Conservation (phyloP, 495 filamentous ascomycete species). For the Parmelia sp. region DNA sequence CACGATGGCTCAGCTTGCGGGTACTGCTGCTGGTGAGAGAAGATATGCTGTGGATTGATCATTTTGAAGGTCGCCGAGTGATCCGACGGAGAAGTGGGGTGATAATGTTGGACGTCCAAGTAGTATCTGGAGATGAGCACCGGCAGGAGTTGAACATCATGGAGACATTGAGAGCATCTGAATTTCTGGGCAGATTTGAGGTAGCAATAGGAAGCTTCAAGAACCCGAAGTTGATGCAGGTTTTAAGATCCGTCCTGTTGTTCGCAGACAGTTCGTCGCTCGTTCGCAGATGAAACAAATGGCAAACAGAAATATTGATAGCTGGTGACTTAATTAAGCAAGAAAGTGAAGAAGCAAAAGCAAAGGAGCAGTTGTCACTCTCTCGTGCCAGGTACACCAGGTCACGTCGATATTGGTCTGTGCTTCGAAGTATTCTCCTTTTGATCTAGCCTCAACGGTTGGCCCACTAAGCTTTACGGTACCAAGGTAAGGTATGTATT, state of each 20-base stretch:
- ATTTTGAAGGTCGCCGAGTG: slow-evolving; percentile 14
- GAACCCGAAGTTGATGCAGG: background rate
- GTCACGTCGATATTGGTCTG: background rate
- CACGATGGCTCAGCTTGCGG: slow-evolving; percentile 69
- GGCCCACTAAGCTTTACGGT: background rate
- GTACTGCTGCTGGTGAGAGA: slow-evolving; percentile 77
- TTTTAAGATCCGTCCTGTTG: background rate
- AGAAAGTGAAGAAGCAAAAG: background rate
- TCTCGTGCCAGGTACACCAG: background rate
- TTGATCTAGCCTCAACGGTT: background rate
- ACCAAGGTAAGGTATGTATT: background rate
- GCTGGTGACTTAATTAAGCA: background rate
- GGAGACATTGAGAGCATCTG: slow-evolving; percentile 4
- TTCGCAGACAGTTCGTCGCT: background rate
- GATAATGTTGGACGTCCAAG: slow-evolving; percentile 2
- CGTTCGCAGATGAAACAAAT: slow-evolving; percentile 3
- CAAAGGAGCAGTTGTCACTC: background rate
- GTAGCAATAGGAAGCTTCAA: background rate
- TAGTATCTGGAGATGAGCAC: slow-evolving; percentile 7
- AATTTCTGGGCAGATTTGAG: too few species aligned
- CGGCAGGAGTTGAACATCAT: slow-evolving; percentile 14
- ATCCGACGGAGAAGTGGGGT: slow-evolving; percentile 1
- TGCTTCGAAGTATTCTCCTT: slow-evolving; percentile 5
- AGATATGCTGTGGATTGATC: slow-evolving; percentile 47
- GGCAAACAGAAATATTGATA: background rate